phyloP scores from a whole-genome alignment of 2,329 filamentous ascomycete species.

The Hypoxylon sp. region DNA sequence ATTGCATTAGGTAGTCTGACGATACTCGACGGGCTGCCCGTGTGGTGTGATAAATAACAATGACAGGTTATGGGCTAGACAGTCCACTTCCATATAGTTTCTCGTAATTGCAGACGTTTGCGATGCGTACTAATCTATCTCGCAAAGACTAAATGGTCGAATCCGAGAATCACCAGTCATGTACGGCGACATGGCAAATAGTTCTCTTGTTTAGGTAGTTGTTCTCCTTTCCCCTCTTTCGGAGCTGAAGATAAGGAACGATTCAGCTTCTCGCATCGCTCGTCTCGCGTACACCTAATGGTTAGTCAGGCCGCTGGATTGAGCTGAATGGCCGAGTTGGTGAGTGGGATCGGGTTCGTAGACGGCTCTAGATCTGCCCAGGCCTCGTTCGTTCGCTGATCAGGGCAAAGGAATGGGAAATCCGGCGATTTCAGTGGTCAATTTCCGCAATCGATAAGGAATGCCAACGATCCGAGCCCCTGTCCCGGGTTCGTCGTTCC shows the following conservation, averaged over 20 bases:
- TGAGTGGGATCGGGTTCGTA: conserved; percentile 23
- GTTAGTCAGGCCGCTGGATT: conserved; percentile 3
- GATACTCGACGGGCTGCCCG: background rate
- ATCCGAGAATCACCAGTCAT: conserved; percentile 15
- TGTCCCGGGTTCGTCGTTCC: conserved; percentile 16
- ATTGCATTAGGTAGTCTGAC: background rate
- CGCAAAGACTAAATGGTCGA: conserved; percentile 7
- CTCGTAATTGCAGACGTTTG: conserved; percentile 2
- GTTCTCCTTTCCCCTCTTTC: conserved; percentile 14
- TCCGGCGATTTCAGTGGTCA: conserved; percentile 32
- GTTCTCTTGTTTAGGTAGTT: conserved; percentile 2
- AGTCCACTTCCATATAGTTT: conserved; percentile 7
- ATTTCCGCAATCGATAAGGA: conserved; percentile 41
- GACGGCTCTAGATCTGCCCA: conserved; percentile 40
- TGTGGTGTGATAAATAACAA: background rate
- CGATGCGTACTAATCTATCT: conserved; percentile 14
- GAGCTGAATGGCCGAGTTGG: conserved; percentile 11
- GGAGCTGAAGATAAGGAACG: conserved; percentile 17
- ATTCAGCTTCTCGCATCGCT: conserved; percentile 15
- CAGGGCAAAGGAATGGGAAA: conserved; percentile 15
- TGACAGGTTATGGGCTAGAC: background rate
- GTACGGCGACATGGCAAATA: conserved; percentile 13
- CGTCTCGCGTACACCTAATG: conserved; percentile 6
- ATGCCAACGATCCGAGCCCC: conserved; percentile 13
- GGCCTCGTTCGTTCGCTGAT: conserved; percentile 36